Evolutionary conservation across 2,329 filamentous ascomycete species (phyloP).

Genomic region (Fusarium humuli): DNA sequence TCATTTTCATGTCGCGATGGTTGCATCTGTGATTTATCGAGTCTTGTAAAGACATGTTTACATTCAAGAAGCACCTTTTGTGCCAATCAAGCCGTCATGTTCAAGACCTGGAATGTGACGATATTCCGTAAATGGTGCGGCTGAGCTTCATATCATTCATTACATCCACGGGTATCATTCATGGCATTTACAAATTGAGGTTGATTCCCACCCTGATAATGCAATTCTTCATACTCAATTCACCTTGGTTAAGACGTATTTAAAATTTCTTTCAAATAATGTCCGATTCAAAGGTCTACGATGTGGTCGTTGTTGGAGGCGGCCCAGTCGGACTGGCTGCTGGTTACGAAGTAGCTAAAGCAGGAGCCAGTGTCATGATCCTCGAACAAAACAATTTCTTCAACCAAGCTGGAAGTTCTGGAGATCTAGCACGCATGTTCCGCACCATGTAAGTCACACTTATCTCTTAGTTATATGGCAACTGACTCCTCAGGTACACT

Average conservation of each 20-base stretch:
- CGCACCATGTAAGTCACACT: conserved; percentile 11
- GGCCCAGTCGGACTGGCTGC: conserved; percentile 27
- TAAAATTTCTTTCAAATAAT: neutral
- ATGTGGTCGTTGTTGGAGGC: conserved; percentile 25
- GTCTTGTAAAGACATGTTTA: neutral
- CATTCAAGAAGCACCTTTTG: neutral
- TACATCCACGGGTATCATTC: no score
- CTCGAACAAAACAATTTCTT: conserved; percentile 34
- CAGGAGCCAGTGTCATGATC: conserved; percentile 19
- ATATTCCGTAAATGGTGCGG: neutral
- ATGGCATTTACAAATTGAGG: neutral
- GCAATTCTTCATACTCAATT: neutral
- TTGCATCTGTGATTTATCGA: neutral
- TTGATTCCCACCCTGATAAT: neutral
- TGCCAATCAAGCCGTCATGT: neutral
- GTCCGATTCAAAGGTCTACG: neutral
- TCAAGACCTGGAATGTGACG: neutral
- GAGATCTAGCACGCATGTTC: conserved; percentile 30
- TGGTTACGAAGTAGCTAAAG: conserved; percentile 32
- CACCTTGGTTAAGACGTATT: neutral
- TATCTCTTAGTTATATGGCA: neutral
- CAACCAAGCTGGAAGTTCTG: conserved; percentile 26
- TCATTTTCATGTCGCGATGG: neutral
- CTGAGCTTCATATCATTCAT: neutral
- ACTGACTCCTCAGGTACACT: conserved; percentile 15